Base-by-base conservation (phyloP, 805 yeast species). In the Saturnispora hagleri region DNA sequence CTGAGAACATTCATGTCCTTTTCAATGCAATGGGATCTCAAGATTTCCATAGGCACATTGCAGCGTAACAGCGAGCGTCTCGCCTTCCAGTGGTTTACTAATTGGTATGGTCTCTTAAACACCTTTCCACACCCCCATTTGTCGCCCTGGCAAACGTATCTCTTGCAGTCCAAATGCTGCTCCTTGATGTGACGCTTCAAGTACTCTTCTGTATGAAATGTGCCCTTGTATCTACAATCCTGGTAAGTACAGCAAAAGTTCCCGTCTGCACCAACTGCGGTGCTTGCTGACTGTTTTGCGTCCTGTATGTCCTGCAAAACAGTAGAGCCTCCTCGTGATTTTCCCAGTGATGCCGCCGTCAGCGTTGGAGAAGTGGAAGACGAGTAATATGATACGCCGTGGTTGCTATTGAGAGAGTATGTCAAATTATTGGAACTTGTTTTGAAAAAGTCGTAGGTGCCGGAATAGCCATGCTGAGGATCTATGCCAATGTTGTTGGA, bases 21-120 rank as follows among this genome's bases (percentile, higher is more conserved):
- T 33, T 48, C 35, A 33, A 48, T 49, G 5, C 28, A 10, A 17
- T 49, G 33, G 12, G 27, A 7, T n/a, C 34, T 28, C 26, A 49
- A 27, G 6, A 43, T 35, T 5, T 33, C 18, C 12, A 17, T 3
- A 2, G 69, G 69, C 43, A 66, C 69, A 17, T 59, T 55, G 46
- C 69, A 66, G 18, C 60, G 52, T 41, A 60, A 59, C 15, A 65
- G 46, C 4, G 69, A 65, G 22, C 68, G 53, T 42, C 62, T 62
- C 6, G 68, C 68, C 20, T 58, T 54, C 69, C 69, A 66, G 51
- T 66, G 69, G 50, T 66, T 65, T 9, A 65, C 63, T 34, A 66
- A 47, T 50, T 66, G 69, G 48, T 66, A 66, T 5, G 69, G 69
- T 48, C 69, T 53, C 49, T 62, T 64, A 49, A 66, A 66, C 31